These are phyloP conservation scores for Xylariales sp. DNA, from an alignment of 2,329 filamentous ascomycete genomes.

Conservation along the genomic window DNA sequence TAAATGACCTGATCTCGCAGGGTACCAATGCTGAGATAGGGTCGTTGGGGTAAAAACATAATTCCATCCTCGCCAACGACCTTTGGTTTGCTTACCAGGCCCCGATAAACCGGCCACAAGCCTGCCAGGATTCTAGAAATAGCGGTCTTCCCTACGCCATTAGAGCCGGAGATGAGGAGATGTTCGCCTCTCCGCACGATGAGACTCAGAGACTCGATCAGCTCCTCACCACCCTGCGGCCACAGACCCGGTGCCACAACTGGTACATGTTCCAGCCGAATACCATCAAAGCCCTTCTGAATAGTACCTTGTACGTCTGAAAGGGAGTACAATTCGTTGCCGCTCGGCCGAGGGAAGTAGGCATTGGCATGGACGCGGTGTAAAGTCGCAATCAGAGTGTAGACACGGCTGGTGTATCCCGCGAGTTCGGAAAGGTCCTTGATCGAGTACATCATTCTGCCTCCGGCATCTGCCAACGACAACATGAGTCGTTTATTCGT, in stretches of 20 bases:
- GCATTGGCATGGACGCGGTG: conserved; percentile 90
- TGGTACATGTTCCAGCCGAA: conserved; percentile 88
- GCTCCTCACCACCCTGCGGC: conserved; percentile 86
- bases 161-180: conserved; percentile 88
- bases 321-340: conserved; percentile 78
- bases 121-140: conserved; percentile 85
- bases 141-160: conserved; percentile 89
- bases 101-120: conserved; percentile 91
- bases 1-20: conserved; percentile 97
- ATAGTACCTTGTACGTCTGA: conserved; percentile 91
- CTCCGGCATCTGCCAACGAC: conserved; percentile 90
- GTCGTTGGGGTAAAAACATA: conserved; percentile 95
- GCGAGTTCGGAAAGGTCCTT: conserved; percentile 96
- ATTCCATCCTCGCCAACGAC: conserved; percentile 80
- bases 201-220: conserved; percentile 84
- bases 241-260: conserved; percentile 85
- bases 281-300: conserved; percentile 91
- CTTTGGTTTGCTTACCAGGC: conserved; percentile 83
- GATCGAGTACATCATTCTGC: conserved; percentile 99
- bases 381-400: conserved; percentile 89
- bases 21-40: conserved; percentile 88
- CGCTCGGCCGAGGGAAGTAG: conserved; percentile 67
- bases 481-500: conserved; percentile 99
- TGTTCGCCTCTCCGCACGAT: conserved; percentile 89
- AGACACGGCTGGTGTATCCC: conserved; percentile 93